A percentile compares a stretch with the other conserved stretches of the same genome.
phyloP scores from a whole-genome alignment of 2,329 filamentous ascomycete species.

The Sporothrix brunneoviolacea region DNA sequence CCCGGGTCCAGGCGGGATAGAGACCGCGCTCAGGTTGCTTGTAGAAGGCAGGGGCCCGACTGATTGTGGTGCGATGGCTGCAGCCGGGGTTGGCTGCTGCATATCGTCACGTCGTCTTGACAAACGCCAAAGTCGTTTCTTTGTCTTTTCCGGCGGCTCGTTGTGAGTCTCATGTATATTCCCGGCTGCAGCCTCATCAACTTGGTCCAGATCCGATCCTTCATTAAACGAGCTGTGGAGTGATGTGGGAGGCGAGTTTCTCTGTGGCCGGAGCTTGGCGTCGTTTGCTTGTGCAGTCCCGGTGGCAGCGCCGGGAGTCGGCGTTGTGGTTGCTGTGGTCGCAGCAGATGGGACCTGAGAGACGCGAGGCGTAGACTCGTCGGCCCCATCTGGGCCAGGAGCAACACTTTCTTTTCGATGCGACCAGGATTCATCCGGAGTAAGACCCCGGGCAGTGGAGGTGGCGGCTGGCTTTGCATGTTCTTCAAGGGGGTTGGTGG shows the following conservation, averaged over 20 bases:
- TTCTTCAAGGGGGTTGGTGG: conserved; percentile 11
- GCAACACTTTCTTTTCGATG: not conserved
- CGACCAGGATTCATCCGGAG: not conserved
- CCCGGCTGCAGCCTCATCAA: conserved; percentile 47
- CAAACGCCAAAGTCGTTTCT: conserved; percentile 65
- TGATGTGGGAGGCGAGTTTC: conserved; percentile 66
- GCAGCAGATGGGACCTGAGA: conserved; percentile 36
- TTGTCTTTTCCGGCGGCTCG: conserved; percentile 52
- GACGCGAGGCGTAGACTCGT: conserved; percentile 40
- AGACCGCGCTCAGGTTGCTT: conserved; percentile 11
- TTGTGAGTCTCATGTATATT: conserved; percentile 18
- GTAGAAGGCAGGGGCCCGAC: not conserved
- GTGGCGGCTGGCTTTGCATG: not conserved
- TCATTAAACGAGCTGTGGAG: conserved; percentile 74
- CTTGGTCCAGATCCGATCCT: conserved; percentile 70
- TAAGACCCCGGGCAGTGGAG: not conserved
- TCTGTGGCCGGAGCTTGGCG: conserved; percentile 50
- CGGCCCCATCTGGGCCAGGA: conserved; percentile 19
- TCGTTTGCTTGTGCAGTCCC: not conserved
- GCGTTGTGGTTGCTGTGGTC: conserved; percentile 9
- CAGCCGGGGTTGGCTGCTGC: not conserved
- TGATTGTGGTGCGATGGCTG: not conserved
- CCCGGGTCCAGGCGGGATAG: conserved; percentile 33
- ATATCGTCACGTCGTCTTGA: conserved; percentile 58
- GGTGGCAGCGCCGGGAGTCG: conserved; percentile 22